Evolutionary conservation across 225 moss, liverwort and hornwort species (phyloP).

Genomic region (Marchantia paleacea): DNA sequence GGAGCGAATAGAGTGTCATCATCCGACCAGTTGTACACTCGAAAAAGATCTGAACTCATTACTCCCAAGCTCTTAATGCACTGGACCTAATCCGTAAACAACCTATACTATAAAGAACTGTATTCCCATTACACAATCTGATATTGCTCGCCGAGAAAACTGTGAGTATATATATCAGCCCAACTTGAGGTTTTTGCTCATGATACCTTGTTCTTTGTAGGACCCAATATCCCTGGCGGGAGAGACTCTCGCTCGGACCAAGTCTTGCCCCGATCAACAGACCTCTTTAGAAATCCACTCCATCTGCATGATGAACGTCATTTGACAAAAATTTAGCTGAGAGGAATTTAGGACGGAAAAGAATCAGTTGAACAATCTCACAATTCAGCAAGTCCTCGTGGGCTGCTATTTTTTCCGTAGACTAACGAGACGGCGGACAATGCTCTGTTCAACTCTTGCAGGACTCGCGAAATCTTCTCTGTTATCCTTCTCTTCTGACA

Average conservation of each 20-base stretch:
- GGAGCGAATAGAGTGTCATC: neutral
- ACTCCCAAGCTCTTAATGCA: too few relatives aligned
- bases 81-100: too few relatives aligned
- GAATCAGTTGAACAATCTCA: too few relatives aligned
- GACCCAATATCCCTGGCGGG: slow-evolving; percentile 85
- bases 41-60: neutral
- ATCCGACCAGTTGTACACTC: neutral
- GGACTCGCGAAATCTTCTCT: neutral
- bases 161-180: neutral
- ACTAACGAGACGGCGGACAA: neutral
- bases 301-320: slow-evolving; percentile 37
- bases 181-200: neutral
- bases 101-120: too few relatives aligned
- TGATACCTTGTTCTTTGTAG: slow-evolving; percentile 81
- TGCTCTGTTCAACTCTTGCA: neutral
- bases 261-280: slow-evolving; percentile 55
- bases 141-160: neutral
- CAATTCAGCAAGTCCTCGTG: too few relatives aligned
- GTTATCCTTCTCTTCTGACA: neutral
- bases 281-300: slow-evolving; percentile 92
- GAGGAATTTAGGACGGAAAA: too few relatives aligned
- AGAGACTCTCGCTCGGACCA: slow-evolving; percentile 76
- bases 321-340: too few relatives aligned
- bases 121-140: too few relatives aligned
- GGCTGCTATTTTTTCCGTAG: too few relatives aligned